Percentiles rank a stretch among this genome's conserved stretches.
Conservation (phyloP, 305 asterid species). For the Stenogyne calaminthoides region DNA sequence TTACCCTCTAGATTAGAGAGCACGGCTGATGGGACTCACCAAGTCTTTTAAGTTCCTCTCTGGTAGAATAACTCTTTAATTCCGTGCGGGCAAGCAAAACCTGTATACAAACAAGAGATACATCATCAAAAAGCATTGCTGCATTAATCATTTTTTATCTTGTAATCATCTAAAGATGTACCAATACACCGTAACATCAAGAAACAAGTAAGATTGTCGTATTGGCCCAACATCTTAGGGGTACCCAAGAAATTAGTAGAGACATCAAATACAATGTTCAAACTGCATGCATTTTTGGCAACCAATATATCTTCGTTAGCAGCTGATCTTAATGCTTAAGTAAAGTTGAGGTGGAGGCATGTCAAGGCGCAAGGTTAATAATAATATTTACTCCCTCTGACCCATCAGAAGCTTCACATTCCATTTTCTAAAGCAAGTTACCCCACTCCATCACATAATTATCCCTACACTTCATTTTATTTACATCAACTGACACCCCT, state of each 20-base stretch:
- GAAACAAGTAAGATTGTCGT: neutral
- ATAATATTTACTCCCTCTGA: no score
- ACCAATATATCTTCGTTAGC: neutral
- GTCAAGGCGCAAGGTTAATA: no score
- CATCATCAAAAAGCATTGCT: neutral
- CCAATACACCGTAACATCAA: constrained; percentile 7
- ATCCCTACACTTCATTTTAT: no score
- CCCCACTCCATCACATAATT: no score
- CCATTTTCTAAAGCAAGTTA: no score
- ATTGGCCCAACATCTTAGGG: neutral
- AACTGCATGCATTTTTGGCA: neutral
- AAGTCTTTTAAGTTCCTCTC: constrained; percentile 94
- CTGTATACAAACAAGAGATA: constrained; percentile 39
- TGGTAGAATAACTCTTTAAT: constrained; percentile 94
- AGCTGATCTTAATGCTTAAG: no score
- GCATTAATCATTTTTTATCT: constrained; percentile 3
- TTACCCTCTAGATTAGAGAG: constrained; percentile 83
- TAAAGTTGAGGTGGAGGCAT: no score
- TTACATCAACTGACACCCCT: no score
- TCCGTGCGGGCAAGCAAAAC: constrained; percentile 96
- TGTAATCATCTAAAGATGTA: neutral
- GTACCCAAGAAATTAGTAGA: constrained; percentile 1
- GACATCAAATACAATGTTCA: neutral
- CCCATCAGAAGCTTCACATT: no score
- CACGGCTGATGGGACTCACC: constrained; percentile 86